Evolutionary conservation across 2,329 filamentous ascomycete genomes (phyloP).

Genomic region (Arthrobotrys megalospora): DNA sequence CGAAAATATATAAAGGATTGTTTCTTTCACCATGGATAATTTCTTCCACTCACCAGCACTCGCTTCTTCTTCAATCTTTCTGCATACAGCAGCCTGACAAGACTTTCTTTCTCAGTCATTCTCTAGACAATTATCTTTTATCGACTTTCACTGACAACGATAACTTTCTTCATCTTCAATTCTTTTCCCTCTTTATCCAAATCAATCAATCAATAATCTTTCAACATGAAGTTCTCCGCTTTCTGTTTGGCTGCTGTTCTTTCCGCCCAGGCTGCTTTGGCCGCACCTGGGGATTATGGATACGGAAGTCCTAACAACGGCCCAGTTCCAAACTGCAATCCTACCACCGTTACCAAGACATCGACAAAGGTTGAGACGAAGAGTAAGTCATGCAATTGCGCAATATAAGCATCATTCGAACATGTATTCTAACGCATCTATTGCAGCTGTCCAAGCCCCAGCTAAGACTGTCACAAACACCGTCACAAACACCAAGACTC

Average conservation of each 20-base stretch:
- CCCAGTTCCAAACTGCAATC: conserved; percentile 18
- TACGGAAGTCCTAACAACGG: conserved; percentile 9
- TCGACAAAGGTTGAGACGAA: conserved; percentile 16
- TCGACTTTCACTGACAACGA: conserved; percentile 37
- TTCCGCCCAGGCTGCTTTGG: conserved; percentile 37
- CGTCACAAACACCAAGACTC: conserved; percentile 9
- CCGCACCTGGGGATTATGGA: conserved; percentile 20
- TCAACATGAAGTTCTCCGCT: conserved; percentile 54
- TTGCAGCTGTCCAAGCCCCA: background rate
- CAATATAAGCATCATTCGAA: conserved; percentile 3
- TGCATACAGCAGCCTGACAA: conserved; percentile 35
- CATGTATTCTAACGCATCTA: background rate
- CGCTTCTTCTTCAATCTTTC: conserved; percentile 39
- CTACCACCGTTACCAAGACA: conserved; percentile 5
- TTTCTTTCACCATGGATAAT: conserved; percentile 24
- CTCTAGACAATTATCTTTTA: conserved; percentile 25
- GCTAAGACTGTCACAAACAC: conserved; percentile 4
- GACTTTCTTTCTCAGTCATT: conserved; percentile 48
- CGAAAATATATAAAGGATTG: conserved; percentile 51
- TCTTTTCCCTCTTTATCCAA: conserved; percentile 30
- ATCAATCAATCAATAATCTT: conserved; percentile 2
- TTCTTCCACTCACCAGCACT: conserved; percentile 46
- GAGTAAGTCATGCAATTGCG: conserved; percentile 26
- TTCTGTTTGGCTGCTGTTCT: conserved; percentile 37
- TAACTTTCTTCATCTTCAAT: conserved; percentile 17